Conservation (phyloP, 176 grass and related monocot genomes). For the Triticum aestivum region IWGSC_CS_RefSeq_v2.1 NC_057811.1:45680059-45680558, state of each 20-base stretch:
- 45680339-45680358: not conserved
- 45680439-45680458: not conserved
- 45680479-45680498: rapidly evolving
- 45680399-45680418: not conserved
- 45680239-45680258: too few species aligned
- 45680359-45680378: not conserved
- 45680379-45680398: not conserved
- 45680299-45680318: not conserved
- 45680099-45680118: too few species aligned
- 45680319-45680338: not conserved
- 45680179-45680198: too few species aligned
- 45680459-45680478: not conserved
- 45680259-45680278: too few species aligned
- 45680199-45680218: too few species aligned
- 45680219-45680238: too few species aligned
- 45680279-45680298: too few species aligned
- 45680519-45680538: not conserved
- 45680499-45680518: not conserved
- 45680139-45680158: too few species aligned
- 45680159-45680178: too few species aligned
- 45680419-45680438: not conserved
- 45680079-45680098: too few species aligned
- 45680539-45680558: not conserved
- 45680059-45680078: too few species aligned
- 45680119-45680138: too few species aligned